phyloP scores from a whole-genome alignment of 805 yeast species.

The Starmerella scarabaei region DNA sequence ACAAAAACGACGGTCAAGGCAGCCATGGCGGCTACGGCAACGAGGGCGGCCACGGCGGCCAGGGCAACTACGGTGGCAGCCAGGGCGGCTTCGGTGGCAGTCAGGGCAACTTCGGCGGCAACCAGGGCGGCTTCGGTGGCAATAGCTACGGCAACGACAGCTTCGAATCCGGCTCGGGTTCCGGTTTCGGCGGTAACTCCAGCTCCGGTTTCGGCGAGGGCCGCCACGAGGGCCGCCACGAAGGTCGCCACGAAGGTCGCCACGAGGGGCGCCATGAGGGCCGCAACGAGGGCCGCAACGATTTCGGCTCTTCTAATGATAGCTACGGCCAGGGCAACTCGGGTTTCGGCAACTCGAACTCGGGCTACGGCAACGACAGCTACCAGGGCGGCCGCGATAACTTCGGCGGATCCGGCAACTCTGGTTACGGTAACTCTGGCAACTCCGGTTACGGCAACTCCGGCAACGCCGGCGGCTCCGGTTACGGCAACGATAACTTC shows the following conservation, averaged over 20 bases:
- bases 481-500: neutral
- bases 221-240: constrained; percentile 4
- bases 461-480: neutral
- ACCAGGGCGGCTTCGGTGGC: constrained; percentile 1
- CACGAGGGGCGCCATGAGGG: neutral
- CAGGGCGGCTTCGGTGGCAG: neutral
- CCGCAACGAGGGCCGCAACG: neutral
- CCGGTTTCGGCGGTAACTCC: constrained; percentile 1
- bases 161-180: too few relatives aligned
- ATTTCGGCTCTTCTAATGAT: too few relatives aligned
- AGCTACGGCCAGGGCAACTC: neutral
- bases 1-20: constrained; percentile 5
- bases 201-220: neutral
- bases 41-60: constrained; percentile 5
- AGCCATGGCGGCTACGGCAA: neutral
- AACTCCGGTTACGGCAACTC: neutral
- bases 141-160: constrained; percentile 1
- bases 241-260: constrained; percentile 1
- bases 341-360: neutral
- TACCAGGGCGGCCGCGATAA: neutral
- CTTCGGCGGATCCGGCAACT: constrained; percentile 3
- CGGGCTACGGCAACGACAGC: neutral
- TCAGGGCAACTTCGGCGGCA: constrained; percentile 1
- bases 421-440: constrained; percentile 4
- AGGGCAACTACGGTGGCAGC: constrained; percentile 9